These are phyloP conservation scores for Eimeria zaria DNA, from an alignment of 169 alveolate species.

Conservation along the genomic window DNA sequence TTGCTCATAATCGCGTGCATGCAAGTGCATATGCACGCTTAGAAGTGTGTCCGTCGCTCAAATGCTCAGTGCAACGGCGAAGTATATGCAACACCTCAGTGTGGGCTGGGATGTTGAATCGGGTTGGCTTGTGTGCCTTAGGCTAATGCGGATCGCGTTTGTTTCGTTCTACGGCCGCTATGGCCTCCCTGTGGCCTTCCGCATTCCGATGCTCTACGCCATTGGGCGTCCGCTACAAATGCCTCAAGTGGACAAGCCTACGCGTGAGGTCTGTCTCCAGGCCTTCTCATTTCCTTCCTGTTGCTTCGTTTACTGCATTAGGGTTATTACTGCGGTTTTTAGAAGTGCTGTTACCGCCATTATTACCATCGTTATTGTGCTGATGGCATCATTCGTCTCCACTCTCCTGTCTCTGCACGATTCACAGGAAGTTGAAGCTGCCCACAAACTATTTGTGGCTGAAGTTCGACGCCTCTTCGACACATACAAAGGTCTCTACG, in stretches of 20 bases:
- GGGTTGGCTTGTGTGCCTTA: background rate
- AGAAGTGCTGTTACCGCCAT: background rate
- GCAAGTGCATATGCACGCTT: background rate
- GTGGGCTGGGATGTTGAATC: background rate
- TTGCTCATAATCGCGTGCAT: background rate
- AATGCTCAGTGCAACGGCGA: background rate
- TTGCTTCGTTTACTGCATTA: background rate
- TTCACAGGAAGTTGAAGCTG: slow-evolving; percentile 74
- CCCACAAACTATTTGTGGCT: slow-evolving; percentile 45
- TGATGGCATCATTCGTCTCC: background rate
- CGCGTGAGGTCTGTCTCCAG: slow-evolving; percentile 18
- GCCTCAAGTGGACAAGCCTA: slow-evolving; percentile 69
- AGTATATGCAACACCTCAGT: background rate
- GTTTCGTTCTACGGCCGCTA: slow-evolving; percentile 81
- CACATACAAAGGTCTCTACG: slow-evolving; percentile 79
- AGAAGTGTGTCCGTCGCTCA: background rate
- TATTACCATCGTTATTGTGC: background rate
- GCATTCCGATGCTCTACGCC: slow-evolving; percentile 81
- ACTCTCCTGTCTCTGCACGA: background rate
- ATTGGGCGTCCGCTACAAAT: slow-evolving; percentile 79
- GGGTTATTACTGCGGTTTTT: background rate
- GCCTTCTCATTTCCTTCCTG: background rate
- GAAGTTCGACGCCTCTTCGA: slow-evolving; percentile 77
- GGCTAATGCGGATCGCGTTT: slow-evolving; percentile 79
- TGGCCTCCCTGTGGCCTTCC: slow-evolving; percentile 82